Conservation (phyloP, 2,329 filamentous ascomycete genomes). For the Diaporthe sp. region DNA sequence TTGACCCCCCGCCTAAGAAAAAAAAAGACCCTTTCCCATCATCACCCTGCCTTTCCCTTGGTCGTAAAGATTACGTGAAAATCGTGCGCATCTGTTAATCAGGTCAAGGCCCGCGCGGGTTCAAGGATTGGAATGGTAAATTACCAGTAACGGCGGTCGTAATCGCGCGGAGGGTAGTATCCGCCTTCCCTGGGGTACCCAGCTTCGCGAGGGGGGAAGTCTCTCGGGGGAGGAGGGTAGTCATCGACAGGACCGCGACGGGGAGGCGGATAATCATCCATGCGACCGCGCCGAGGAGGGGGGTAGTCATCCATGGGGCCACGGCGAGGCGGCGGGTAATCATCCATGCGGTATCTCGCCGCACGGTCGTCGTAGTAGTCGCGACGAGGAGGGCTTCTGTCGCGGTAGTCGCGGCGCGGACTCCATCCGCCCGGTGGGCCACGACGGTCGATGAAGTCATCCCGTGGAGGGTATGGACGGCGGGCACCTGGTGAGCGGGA, state of each 20-base stretch:
- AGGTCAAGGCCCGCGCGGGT: conserved; percentile 43
- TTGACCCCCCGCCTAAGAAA: not conserved
- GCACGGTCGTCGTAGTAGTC: conserved; percentile 87
- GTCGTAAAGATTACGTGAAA: conserved; percentile 31
- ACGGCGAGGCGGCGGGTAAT: conserved; percentile 78
- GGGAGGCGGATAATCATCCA: conserved; percentile 69
- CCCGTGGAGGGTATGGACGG: conserved; percentile 77
- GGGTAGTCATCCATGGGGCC: conserved; percentile 82
- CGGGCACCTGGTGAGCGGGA: conserved; percentile 81
- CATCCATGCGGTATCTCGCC: conserved; percentile 83
- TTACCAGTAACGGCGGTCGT: conserved; percentile 66
- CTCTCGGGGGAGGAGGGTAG: conserved; percentile 65
- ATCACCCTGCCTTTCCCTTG: conserved; percentile 28
- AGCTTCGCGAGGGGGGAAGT: conserved; percentile 65
- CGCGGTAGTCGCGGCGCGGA: conserved; percentile 86
- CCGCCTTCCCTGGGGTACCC: conserved; percentile 63
- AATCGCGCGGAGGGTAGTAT: conserved; percentile 59
- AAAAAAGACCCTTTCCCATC: conserved; percentile 29
- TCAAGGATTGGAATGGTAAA: conserved; percentile 37
- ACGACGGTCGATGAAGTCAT: conserved; percentile 84
- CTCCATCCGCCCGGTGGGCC: conserved; percentile 85
- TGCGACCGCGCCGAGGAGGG: conserved; percentile 64
- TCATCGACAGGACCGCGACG: conserved; percentile 66
- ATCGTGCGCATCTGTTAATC: conserved; percentile 40
- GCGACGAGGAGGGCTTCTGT: conserved; percentile 81